Evolutionary conservation across 2,329 filamentous ascomycete species (phyloP), one percentile per base, ranked within the genome.

Genomic region (Uncinocarpus reesii): DNA sequence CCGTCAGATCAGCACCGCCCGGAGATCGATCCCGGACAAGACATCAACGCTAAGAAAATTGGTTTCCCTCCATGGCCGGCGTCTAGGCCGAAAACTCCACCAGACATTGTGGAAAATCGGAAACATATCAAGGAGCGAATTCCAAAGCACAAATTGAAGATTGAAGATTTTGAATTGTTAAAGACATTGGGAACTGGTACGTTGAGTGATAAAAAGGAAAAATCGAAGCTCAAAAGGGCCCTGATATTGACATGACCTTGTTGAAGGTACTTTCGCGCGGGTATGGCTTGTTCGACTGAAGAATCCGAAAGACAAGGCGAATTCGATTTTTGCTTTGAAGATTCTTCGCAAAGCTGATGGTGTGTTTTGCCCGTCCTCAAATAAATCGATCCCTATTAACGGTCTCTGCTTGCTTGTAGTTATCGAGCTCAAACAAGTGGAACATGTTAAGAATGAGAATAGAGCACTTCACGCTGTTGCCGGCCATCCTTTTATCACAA

Each of bases 361-460:
- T 72, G 57, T 56, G 59, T 36, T 7, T 42, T 24, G 21, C 21
- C 18, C 31, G 24, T 42, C 15, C 11, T 24, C 10, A 7, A 3
- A n/a, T 35, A 7, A n/a, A 23, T 21, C 10, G 18, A 38, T 8
- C 7, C n/a, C 10, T 21, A 38, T 21, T 21, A 38, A 38, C 35
- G 23, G 40, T 20, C 26, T 24, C 15, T 38, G 8, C 26, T 48
- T n/a, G 20, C 15, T 41, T 28, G 42, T 51, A 72, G 71, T 74
- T 46, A 71, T 74, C 58, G 77, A 78, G 50, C 66, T 82, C 57
- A 82, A 83, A 69, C 79, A 83, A 58, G 78, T 83, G 53, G 79
- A 82, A 65, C 79, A 82, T 65, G 78, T 82, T 41, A 75, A 78
- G 54, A 82, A 81, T 64, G 79, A 83, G 66, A 74, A 78, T 56